These are phyloP conservation scores for Glarea lozoyensis DNA, from an alignment of 495 filamentous ascomycete genomes.

Conservation along the genomic window DNA sequence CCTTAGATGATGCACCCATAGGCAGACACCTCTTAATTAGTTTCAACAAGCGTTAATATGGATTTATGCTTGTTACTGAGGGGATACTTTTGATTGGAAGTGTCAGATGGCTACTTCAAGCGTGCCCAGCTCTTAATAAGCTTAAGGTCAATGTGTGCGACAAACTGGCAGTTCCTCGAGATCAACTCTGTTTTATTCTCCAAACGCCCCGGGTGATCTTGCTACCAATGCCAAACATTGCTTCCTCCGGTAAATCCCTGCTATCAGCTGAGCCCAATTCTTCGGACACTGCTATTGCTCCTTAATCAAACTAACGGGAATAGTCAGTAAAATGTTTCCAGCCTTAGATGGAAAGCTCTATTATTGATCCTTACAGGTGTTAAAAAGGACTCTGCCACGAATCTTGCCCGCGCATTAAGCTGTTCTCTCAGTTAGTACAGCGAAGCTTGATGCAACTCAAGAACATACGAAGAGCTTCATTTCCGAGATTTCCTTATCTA, in stretches of 20 bases:
- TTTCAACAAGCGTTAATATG: too few relatives aligned
- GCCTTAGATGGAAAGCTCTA: background rate
- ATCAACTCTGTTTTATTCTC: constrained; percentile 12
- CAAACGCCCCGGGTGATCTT: constrained; percentile 1
- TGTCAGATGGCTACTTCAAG: too few relatives aligned
- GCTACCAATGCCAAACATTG: background rate
- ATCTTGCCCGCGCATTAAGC: constrained; percentile 95
- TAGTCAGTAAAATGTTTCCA: constrained; percentile 1
- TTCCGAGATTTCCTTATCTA: constrained; percentile 98
- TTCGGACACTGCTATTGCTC: too few relatives aligned
- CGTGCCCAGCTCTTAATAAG: too few relatives aligned
- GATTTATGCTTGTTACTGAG: too few relatives aligned
- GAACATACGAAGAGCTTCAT: constrained; percentile 96
- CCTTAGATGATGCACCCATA: too few relatives aligned
- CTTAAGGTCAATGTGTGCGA: too few relatives aligned
- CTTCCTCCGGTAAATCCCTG: too few relatives aligned
- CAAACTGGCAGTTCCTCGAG: too few relatives aligned
- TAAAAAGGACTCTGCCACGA: constrained; percentile 95
- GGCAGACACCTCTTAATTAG: too few relatives aligned
- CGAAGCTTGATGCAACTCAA: background rate
- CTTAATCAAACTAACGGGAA: constrained; percentile 12
- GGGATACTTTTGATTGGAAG: too few relatives aligned
- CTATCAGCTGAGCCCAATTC: too few relatives aligned
- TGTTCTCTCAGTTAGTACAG: constrained; percentile 30
- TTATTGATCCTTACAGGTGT: constrained; percentile 66